Base-by-base conservation (phyloP, 345 rosid genomes). In the Aquilaria yunnanensis region DNA sequence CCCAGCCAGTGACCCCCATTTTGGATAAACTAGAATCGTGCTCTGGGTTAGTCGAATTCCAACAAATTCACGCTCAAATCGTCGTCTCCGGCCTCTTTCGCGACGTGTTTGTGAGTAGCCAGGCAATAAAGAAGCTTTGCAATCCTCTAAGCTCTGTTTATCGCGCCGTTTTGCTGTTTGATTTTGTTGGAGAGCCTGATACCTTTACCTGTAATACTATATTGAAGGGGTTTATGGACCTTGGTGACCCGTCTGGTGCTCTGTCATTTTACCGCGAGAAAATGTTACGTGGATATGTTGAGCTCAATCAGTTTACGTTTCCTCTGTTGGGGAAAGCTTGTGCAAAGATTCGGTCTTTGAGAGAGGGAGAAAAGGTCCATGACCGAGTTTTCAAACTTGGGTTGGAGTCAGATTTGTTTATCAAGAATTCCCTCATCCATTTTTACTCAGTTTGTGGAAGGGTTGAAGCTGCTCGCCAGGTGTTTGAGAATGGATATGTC, bases 181-280 rank as follows among this genome's bases (percentile, higher is more conserved):
- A 73, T 67, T 55, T 64, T 29, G 32, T 86, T 33, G 55, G 69
- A 56, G 76, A 82, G 49, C 85, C 84, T 32, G 85, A 82, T 46
- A 85, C 90, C 49, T 86, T 84, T 66, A 47, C 81, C 67, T 80
- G 89, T 60, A 86, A 89, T 70, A 76, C 85, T 3, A 66, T 89
- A 43, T 68, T 81, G 70, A 83, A 71, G 54, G 61, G 80, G 41
- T 74, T 73, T 56, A 56, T 78, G 65, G 61, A 53, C n/a, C 55
- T 23, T 23, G 69, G 70, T 34, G 75, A 79, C 47, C 77, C 80
- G 0, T 65, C 63, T 46, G 68, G 71, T 57, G 89, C 84, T 57
- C 71, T 81, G 70, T 59, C 67, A 1, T 84, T 88, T 75, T 86
- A 86, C 70, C 48, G 70, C 60, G 85, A 73, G 33, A 74, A 72